Evolutionary conservation across 83 land plant genomes (phyloP).

Genomic region (Picea abies): DNA sequence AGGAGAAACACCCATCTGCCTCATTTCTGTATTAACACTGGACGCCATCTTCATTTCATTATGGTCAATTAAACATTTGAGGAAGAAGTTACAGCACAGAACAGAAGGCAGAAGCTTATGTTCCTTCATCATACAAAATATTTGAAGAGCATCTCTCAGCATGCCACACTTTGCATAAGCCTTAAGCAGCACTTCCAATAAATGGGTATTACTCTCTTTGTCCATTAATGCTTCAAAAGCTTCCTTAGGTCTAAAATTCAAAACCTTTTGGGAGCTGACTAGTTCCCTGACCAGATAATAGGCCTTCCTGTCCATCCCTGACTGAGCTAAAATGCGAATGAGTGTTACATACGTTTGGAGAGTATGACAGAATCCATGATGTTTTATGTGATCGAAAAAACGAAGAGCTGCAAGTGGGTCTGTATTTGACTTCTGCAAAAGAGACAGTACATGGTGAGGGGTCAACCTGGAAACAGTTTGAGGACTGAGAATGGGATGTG

Average conservation of each 20-base stretch:
- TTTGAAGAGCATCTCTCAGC: slow-evolving; percentile 31
- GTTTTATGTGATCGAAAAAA: slow-evolving; percentile 25
- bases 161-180: slow-evolving; percentile 32
- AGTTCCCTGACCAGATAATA: slow-evolving; percentile 23
- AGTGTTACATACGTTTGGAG: slow-evolving; percentile 27
- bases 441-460: not conserved
- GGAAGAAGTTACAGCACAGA: slow-evolving; percentile 30
- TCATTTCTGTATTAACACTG: slow-evolving; percentile 27
- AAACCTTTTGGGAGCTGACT: not conserved
- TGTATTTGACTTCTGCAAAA: slow-evolving; percentile 17
- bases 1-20: slow-evolving; percentile 21
- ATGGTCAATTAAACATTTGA: slow-evolving; percentile 29
- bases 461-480: slow-evolving; percentile 7
- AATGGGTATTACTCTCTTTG: not conserved
- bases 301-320: slow-evolving; percentile 22
- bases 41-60: slow-evolving; percentile 27
- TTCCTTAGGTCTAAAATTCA: slow-evolving; percentile 18
- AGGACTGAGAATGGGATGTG: not conserved
- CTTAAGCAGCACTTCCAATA: slow-evolving; percentile 29
- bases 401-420: slow-evolving; percentile 27
- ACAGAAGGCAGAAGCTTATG: slow-evolving; percentile 25
- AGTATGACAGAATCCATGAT: slow-evolving; percentile 22
- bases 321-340: slow-evolving; percentile 23
- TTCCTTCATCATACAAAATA: slow-evolving; percentile 15
- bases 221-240: slow-evolving; percentile 21